phyloP scores from a whole-genome alignment of 805 yeast genomes.

The Cephaloascus fragrans region DNA sequence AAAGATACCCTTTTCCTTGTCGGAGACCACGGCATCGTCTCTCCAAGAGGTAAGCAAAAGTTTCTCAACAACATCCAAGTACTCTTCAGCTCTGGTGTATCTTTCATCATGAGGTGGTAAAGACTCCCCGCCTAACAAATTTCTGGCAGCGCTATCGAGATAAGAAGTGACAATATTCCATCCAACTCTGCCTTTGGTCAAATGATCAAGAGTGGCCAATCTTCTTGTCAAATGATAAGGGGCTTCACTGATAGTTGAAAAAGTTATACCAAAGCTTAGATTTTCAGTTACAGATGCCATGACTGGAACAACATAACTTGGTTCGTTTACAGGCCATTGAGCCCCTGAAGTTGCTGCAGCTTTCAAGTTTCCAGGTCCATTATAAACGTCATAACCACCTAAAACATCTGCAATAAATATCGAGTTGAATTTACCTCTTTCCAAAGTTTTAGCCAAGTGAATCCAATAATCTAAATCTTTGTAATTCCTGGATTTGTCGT shows the following conservation, averaged over 20 bases:
- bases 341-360: too few species aligned
- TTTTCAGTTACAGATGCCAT: constrained; percentile 34
- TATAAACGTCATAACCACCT: constrained; percentile 29
- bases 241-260: constrained; percentile 30
- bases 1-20: constrained; percentile 17
- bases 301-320: constrained; percentile 24
- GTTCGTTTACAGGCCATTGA: constrained; percentile 31
- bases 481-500: constrained; percentile 18
- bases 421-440: constrained; percentile 27
- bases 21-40: constrained; percentile 27
- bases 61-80: constrained; percentile 25
- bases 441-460: constrained; percentile 25
- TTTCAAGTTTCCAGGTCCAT: constrained; percentile 25
- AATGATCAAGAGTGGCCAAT: constrained; percentile 32
- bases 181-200: constrained; percentile 32
- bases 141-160: constrained; percentile 30
- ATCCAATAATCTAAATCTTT: constrained; percentile 22
- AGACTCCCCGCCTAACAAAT: constrained; percentile 22
- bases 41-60: constrained; percentile 32
- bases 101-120: constrained; percentile 30
- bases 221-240: constrained; percentile 33
- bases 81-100: constrained; percentile 29
- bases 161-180: constrained; percentile 40
- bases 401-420: constrained; percentile 30
- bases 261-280: constrained; percentile 29